These are phyloP conservation scores for Paspalum notatum DNA, from an alignment of 176 grass and related monocot species.

Conservation along the genomic window DNA sequence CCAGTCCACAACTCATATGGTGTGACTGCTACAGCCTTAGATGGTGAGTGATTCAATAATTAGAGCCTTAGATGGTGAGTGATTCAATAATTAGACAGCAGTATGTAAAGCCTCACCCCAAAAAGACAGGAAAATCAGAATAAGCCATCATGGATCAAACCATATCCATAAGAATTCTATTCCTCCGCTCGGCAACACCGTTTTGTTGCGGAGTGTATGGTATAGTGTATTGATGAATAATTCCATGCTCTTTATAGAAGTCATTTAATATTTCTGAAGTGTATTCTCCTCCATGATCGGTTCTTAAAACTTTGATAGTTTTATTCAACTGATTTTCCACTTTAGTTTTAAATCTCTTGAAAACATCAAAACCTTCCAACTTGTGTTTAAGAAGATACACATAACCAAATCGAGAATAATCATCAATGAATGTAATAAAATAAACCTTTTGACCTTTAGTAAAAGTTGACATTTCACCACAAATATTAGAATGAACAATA, in stretches of 20 bases:
- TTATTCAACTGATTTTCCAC: constrained; percentile 23
- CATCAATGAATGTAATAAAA: constrained; percentile 17
- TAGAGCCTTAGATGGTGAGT: no score
- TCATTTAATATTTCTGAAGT: constrained; percentile 16
- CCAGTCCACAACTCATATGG: constrained; percentile 7
- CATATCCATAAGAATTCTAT: constrained; percentile 8
- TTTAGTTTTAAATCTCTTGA: constrained; percentile 9
- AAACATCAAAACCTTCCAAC: constrained; percentile 12
- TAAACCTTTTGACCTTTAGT: constrained; percentile 4
- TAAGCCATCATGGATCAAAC: constrained; percentile 17
- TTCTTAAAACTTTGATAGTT: constrained; percentile 28
- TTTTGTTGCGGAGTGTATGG: constrained; percentile 12
- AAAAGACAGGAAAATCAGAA: constrained; percentile 1
- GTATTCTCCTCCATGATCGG: constrained; percentile 6
- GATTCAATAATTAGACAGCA: constrained; percentile 11
- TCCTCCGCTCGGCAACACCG: not conserved
- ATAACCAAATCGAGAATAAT: constrained; percentile 15
- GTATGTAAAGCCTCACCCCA: not conserved
- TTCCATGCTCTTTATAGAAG: constrained; percentile 13
- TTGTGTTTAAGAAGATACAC: constrained; percentile 25
- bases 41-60: constrained; percentile 27
- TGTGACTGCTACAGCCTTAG: not conserved
- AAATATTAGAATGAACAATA: constrained; percentile 20
- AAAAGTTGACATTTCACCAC: not conserved
- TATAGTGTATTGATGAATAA: constrained; percentile 17